These are phyloP conservation scores for Artemisia annua DNA, from an alignment of 129 eudicot species.

Conservation along the genomic window DNA sequence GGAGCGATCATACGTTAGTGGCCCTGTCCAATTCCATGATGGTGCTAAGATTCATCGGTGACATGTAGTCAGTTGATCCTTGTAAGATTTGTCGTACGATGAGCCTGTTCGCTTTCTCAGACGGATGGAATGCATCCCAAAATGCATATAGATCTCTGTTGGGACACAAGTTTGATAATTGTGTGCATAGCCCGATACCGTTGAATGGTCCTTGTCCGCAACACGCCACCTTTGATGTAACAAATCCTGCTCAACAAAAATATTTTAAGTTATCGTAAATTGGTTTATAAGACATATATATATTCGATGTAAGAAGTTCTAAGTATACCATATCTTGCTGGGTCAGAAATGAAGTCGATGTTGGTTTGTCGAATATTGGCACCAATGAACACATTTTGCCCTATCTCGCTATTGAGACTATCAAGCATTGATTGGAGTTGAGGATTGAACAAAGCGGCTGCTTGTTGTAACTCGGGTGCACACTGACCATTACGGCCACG, in stretches of 20 bases:
- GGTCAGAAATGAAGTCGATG: conserved; percentile 56
- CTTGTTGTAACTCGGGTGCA: conserved; percentile 41
- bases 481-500: conserved; percentile 48
- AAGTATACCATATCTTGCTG: conserved; percentile 52
- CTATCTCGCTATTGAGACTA: conserved; percentile 47
- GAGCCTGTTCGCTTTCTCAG: conserved; percentile 57
- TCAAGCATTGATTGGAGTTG: conserved; percentile 42
- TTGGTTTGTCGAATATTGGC: conserved; percentile 47
- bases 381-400: conserved; percentile 46
- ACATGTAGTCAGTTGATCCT: conserved; percentile 59
- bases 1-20: conserved; percentile 33
- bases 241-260: conserved; percentile 50
- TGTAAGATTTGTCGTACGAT: conserved; percentile 47
- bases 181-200: conserved; percentile 66
- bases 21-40: conserved; percentile 57
- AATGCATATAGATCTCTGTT: conserved; percentile 57
- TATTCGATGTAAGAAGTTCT: conserved; percentile 5
- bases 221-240: conserved; percentile 65
- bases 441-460: conserved; percentile 57
- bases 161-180: conserved; percentile 58
- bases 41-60: conserved; percentile 82
- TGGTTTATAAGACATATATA: not conserved
- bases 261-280: not conserved
- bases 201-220: conserved; percentile 83
- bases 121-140: conserved; percentile 79